These are phyloP conservation scores for Camellia granthamiana DNA, from an alignment of 148 eudicot species.

Conservation along the genomic window DNA sequence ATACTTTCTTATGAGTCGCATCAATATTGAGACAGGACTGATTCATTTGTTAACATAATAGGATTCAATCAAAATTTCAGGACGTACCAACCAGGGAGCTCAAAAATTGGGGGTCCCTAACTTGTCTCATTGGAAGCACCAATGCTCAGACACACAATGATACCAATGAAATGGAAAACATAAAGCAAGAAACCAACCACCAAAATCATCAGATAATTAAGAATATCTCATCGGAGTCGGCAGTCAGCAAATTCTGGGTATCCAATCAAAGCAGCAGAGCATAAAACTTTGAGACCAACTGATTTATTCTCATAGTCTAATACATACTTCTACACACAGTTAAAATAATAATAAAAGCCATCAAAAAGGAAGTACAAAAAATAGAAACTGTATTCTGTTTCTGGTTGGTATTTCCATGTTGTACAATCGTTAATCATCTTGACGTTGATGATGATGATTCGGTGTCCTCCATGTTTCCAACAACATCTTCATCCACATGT, in stretches of 20 bases:
- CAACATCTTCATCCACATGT: conserved; percentile 31
- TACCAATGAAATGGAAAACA: too few relatives aligned
- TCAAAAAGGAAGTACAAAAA: conserved; percentile 5
- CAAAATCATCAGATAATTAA: neutral
- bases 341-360: conserved; percentile 7
- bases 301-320: conserved; percentile 26
- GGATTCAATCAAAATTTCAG: too few relatives aligned
- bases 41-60: too few relatives aligned
- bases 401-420: conserved; percentile 13
- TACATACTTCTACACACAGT: conserved; percentile 38
- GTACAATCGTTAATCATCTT: conserved; percentile 27
- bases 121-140: too few relatives aligned
- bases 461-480: conserved; percentile 26
- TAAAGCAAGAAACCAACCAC: neutral
- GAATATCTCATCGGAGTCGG: neutral
- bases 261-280: neutral
- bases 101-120: too few relatives aligned
- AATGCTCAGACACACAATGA: too few relatives aligned
- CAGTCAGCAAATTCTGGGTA: neutral
- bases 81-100: too few relatives aligned
- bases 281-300: neutral
- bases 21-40: too few relatives aligned
- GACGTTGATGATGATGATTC: conserved; percentile 26
- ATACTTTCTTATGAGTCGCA: too few relatives aligned
- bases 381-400: conserved; percentile 20